Base-by-base conservation (phyloP, 495 filamentous ascomycete species). In the Lasiosphaeris hirsuta region DNA sequence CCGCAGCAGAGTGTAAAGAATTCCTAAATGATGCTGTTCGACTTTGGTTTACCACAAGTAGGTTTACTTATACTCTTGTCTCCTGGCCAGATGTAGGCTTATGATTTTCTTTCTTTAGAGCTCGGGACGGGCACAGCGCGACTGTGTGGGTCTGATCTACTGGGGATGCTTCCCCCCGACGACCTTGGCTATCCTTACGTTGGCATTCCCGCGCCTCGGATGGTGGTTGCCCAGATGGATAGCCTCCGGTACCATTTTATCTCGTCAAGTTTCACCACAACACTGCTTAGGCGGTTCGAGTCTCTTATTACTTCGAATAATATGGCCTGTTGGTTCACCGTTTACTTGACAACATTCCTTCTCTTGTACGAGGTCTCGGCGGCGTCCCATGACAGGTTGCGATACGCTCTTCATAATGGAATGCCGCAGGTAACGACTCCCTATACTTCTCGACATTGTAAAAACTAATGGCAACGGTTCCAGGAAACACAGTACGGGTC, bases 141-240 rank as follows among this genome's bases (percentile, higher is more conserved):
- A 50, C 57, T 79, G 33, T 58, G 49, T 7, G 72, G 69, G 18
- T 13, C 63, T 4, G 71, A 78, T 10, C 54, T 30, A 1, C 56
- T 77, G 23, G 74, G 64, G 7, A 68, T 75, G 66, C 17, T 58
- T 3, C 63, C 65, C 0, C 55, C 57, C 7, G n/a, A 43, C 10
- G 54, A 63, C 8, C 15, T 18, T 2, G 52, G 58, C 9, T 60
- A 64, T n/a, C 65, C 68, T 0, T 62, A 67, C 33, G 6, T 23
- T 10, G 69, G 66, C 1, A 23, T 7, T 10, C 65, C 57, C 0
- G 54, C 75, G 13, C 74, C 77, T 9, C 70, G 75, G 13, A 78
- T 78, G 75, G 68, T 79, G 13, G 67, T 76, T 33, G 77, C 75
- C 1, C 77, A 79, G 55, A 76, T 79, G 54, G 77, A 79, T 60